Conservation (phyloP, 2,329 filamentous ascomycete genomes). For the Zalaria sp. region DNA sequence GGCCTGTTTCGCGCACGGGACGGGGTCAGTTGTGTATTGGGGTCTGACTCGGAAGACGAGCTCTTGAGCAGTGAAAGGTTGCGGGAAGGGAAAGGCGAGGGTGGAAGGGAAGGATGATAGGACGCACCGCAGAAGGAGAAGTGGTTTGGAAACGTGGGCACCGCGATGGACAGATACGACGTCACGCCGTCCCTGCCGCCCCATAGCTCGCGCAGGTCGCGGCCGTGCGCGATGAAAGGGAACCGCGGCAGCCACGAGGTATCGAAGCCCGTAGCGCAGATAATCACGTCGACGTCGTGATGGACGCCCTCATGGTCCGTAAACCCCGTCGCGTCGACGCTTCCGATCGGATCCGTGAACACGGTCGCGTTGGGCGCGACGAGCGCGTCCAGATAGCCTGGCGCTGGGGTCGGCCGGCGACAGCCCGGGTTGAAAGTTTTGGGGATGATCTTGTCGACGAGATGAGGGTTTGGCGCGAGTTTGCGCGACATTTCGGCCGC, state of each 20-base stretch:
- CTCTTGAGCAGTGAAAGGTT: too few species aligned
- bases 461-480: constrained; percentile 21
- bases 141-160: constrained; percentile 30
- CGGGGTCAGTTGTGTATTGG: too few species aligned
- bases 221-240: constrained; percentile 14
- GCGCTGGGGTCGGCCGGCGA: constrained; percentile 26
- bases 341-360: constrained; percentile 18
- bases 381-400: constrained; percentile 28
- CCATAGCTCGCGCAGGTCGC: constrained; percentile 23
- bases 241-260: constrained; percentile 16
- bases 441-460: constrained; percentile 31
- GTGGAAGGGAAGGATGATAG: too few species aligned
- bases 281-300: constrained; percentile 20
- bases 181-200: constrained; percentile 18
- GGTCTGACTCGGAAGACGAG: too few species aligned
- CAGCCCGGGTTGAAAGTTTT: constrained; percentile 30
- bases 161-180: constrained; percentile 25
- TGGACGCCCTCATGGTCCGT: constrained; percentile 15
- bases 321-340: constrained; percentile 17
- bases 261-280: constrained; percentile 24
- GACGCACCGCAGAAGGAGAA: constrained; percentile 24
- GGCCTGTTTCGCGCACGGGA: constrained; percentile 4
- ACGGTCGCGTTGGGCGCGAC: constrained; percentile 17
- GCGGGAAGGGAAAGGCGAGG: too few species aligned
- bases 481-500: constrained; percentile 26